A percentile compares a stretch with the other conserved stretches of the same genome.
These are phyloP conservation scores for Thinopyrum obtusiflorum DNA, from an alignment of 202 grass and related monocot species.

Conservation along the genomic window DNA sequence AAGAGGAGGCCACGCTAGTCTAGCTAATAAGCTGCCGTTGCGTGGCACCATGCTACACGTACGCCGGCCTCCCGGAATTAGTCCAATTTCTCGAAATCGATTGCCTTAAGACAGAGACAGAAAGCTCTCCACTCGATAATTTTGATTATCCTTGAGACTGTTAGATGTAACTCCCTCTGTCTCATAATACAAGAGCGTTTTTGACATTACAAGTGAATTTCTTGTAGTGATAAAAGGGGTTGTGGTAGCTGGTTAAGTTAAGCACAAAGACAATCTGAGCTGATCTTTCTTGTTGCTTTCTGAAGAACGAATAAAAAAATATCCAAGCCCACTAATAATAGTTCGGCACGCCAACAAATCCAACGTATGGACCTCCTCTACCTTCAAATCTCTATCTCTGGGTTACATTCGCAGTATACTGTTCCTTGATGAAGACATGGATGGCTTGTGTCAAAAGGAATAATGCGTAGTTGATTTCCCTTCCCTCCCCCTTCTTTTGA, in stretches of 20 bases:
- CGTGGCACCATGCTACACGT: background rate
- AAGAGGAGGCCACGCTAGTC: background rate
- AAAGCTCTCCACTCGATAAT: background rate
- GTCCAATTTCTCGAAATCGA: background rate
- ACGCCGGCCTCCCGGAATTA: background rate
- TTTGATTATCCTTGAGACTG: background rate
- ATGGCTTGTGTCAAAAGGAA: background rate
- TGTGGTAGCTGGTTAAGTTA: background rate
- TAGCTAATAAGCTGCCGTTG: background rate
- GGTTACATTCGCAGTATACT: background rate
- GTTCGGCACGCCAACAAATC: background rate
- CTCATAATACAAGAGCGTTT: no score
- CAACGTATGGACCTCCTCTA: background rate
- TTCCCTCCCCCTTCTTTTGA: background rate
- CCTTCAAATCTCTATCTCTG: background rate
- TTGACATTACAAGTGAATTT: background rate
- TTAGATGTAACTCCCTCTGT: background rate
- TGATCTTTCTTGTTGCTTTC: background rate
- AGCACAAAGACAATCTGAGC: background rate
- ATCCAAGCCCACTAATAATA: background rate
- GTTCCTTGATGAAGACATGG: background rate
- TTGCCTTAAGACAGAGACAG: background rate
- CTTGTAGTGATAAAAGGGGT: background rate
- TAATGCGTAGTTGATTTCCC: slow-evolving; percentile 24
- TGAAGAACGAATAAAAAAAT: background rate